Conservation (phyloP, 139 green algal species). For the Nannochloris sp. region DNA sequence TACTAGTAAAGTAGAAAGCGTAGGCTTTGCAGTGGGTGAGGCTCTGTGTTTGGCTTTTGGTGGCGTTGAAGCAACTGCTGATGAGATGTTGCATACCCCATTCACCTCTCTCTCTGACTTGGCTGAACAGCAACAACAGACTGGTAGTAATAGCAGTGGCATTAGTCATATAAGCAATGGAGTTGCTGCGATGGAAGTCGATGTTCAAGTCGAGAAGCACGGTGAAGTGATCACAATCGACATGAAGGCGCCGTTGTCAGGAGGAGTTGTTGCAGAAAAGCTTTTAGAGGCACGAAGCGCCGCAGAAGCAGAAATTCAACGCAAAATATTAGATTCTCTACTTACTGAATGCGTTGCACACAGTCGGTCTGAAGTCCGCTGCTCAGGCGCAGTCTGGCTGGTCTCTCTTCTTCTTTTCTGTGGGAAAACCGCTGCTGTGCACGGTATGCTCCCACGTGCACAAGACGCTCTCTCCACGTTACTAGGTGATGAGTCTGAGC, state of each 20-base stretch:
- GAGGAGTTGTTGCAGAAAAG: not conserved
- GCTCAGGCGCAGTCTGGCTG: conserved; percentile 67
- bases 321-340: conserved; percentile 31
- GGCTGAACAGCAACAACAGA: not conserved
- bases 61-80: conserved; percentile 32
- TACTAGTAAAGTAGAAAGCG: conserved; percentile 53
- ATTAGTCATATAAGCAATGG: not conserved
- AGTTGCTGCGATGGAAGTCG: conserved; percentile 17
- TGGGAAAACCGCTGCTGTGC: conserved; percentile 35
- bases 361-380: conserved; percentile 52
- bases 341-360: conserved; percentile 50
- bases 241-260: not conserved
- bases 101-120: conserved; percentile 33
- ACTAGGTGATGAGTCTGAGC: not conserved
- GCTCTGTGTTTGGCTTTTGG: conserved; percentile 71
- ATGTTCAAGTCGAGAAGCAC: not conserved
- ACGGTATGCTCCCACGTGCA: conserved; percentile 38
- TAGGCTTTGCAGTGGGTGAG: conserved; percentile 73
- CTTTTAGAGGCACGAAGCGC: not conserved
- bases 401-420: conserved; percentile 68
- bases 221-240: not conserved
- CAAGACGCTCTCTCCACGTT: conserved; percentile 56
- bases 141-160: not conserved
- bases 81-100: conserved; percentile 37
- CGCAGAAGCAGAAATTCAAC: conserved; percentile 15